phyloP scores from a whole-genome alignment of 345 rosid species.

The Eutrema heterophyllum region DNA sequence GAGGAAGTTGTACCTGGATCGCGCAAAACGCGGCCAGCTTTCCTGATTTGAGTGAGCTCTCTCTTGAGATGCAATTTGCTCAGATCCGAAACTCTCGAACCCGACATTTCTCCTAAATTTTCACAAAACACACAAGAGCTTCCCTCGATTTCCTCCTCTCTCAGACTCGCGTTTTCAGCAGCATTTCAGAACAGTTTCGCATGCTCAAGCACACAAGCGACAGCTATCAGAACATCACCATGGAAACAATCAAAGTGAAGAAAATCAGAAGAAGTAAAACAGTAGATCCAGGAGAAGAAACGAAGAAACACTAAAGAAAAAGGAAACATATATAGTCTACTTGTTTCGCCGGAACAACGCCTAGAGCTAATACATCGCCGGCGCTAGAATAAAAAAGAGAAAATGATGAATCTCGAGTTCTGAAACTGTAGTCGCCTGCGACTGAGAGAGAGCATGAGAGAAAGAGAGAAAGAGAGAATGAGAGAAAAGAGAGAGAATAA shows the following conservation, averaged over 20 bases:
- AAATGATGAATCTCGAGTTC: conserved; percentile 12
- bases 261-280: neutral
- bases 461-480: neutral
- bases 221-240: neutral
- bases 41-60: conserved; percentile 88
- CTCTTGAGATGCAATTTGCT: conserved; percentile 75
- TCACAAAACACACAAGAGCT: neutral
- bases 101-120: conserved; percentile 39
- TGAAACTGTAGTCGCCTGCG: conserved; percentile 13
- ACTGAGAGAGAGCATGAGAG: neutral
- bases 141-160: neutral
- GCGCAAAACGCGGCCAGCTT: conserved; percentile 76
- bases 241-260: conserved; percentile 2
- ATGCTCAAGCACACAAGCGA: neutral
- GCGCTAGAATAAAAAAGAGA: neutral
- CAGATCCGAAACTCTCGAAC: conserved; percentile 57
- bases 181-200: conserved; percentile 3
- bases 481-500: neutral
- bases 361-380: neutral
- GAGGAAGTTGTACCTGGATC: conserved; percentile 94
- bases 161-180: neutral
- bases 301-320: neutral
- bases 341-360: neutral
- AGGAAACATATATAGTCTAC: neutral
- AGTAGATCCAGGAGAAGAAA: conserved; percentile 11